Conservation (phyloP, 2,329 filamentous ascomycete species). For the Aspergillus pseudoviridinutans region DNA sequence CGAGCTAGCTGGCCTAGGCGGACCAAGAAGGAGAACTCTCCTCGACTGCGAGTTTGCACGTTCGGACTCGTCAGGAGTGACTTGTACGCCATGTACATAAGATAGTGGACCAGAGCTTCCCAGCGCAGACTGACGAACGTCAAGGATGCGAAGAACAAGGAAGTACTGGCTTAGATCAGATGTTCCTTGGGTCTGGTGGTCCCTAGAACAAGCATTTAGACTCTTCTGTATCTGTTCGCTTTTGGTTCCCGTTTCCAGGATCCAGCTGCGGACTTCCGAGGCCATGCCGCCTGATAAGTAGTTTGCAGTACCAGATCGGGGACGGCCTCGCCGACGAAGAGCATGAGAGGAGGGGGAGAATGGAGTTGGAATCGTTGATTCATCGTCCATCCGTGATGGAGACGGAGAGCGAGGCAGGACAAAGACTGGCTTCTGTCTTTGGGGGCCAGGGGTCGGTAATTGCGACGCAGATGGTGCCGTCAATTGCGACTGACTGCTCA, state of each 20-base stretch:
- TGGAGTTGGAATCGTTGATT: constrained; percentile 22
- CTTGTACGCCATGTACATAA: constrained; percentile 15
- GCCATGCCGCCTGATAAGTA: constrained; percentile 40
- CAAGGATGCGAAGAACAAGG: constrained; percentile 13
- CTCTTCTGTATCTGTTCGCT: constrained; percentile 17
- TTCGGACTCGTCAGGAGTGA: background rate
- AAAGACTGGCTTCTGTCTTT: constrained; percentile 33
- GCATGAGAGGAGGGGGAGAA: constrained; percentile 35
- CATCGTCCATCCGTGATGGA: constrained; percentile 18
- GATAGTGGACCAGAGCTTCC: constrained; percentile 24
- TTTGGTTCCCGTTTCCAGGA: constrained; percentile 36
- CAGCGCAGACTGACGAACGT: constrained; percentile 14
- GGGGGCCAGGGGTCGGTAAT: constrained; percentile 12
- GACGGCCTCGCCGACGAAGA: constrained; percentile 27
- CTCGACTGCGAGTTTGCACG: background rate
- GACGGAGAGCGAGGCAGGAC: constrained; percentile 37
- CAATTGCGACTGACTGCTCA: constrained; percentile 13
- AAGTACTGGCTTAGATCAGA: constrained; percentile 13
- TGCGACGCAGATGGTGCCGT: constrained; percentile 8
- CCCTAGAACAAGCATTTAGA: background rate
- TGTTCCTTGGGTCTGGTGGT: background rate
- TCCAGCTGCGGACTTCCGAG: constrained; percentile 39
- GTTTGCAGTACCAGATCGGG: constrained; percentile 14
- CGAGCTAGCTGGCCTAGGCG: constrained; percentile 3
- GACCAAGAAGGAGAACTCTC: constrained; percentile 28